Conservation (phyloP, 2,329 filamentous ascomycete species). For the Fusarium albidum region DNA sequence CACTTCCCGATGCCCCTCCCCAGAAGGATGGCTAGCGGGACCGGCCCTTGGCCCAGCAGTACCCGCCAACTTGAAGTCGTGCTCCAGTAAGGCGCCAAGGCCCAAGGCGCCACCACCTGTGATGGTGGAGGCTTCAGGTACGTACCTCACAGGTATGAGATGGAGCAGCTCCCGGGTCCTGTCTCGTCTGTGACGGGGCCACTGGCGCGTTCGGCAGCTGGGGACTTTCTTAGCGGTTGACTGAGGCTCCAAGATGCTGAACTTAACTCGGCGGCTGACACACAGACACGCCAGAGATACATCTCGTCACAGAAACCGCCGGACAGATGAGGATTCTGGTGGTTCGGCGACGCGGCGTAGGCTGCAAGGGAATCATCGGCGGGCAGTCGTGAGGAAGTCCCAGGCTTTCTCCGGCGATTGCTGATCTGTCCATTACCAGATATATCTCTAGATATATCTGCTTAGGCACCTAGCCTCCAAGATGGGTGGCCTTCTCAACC, state of each 20-base stretch:
- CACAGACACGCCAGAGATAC: conserved; percentile 17
- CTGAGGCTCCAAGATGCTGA: conserved; percentile 33
- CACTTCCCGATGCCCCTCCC: conserved; percentile 25
- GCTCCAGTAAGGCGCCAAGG: conserved; percentile 12
- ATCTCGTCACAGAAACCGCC: conserved; percentile 7
- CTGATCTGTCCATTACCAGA: too few relatives aligned
- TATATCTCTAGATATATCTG: too few relatives aligned
- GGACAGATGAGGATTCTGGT: conserved; percentile 3
- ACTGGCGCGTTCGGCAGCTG: conserved; percentile 41
- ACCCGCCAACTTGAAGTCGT: conserved; percentile 15
- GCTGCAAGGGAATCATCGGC: too few relatives aligned
- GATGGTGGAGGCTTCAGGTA: conserved; percentile 16
- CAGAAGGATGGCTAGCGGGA: conserved; percentile 24
- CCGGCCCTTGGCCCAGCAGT: conserved; percentile 16
- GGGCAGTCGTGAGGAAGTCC: too few relatives aligned
- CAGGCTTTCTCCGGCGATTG: too few relatives aligned
- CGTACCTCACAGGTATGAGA: conserved; percentile 35
- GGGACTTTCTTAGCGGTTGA: conserved; percentile 3
- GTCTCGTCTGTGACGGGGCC: conserved; percentile 19
- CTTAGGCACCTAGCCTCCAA: too few relatives aligned
- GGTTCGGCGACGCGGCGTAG: conserved; percentile 1
- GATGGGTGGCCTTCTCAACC: too few relatives aligned
- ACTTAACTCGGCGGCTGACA: conserved; percentile 20
- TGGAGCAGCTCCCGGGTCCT: conserved; percentile 33
- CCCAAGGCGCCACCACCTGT: too few relatives aligned